Evolutionary conservation across 164 flowering plant species (phyloP).

Genomic region (Tinospora cordifolia): DNA sequence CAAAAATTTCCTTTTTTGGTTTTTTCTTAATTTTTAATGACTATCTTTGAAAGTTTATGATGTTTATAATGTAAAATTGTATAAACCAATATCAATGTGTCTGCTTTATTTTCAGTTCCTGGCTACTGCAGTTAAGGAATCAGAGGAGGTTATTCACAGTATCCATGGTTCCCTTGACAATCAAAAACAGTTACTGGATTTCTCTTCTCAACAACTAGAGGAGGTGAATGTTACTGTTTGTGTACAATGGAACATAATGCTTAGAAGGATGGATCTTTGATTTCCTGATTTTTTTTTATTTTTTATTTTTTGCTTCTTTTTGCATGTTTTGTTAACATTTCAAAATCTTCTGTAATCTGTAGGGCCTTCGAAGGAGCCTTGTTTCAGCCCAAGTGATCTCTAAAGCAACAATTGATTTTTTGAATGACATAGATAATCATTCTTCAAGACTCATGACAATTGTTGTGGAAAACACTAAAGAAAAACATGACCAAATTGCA

Average conservation of each 20-base stretch:
- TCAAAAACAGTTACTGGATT: conserved; percentile 42
- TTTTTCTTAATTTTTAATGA: not conserved
- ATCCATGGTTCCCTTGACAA: conserved; percentile 46
- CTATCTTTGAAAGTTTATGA: not conserved
- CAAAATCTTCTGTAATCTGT: conserved; percentile 5
- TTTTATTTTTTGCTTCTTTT: not conserved
- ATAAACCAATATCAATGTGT: not conserved
- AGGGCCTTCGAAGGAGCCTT: conserved; percentile 57
- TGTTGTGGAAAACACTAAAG: conserved; percentile 43
- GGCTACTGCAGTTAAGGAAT: conserved; percentile 39
- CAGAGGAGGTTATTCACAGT: conserved; percentile 43
- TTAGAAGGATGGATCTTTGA: not conserved
- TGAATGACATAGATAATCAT: conserved; percentile 38
- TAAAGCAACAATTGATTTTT: conserved; percentile 45
- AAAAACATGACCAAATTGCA: conserved; percentile 30
- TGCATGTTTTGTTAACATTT: not conserved
- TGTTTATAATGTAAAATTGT: not conserved
- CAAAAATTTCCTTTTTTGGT: not conserved
- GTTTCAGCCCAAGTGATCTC: conserved; percentile 53
- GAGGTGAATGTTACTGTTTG: conserved; percentile 32
- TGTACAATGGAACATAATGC: not conserved
- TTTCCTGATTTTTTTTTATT: not conserved
- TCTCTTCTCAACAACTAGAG: conserved; percentile 52
- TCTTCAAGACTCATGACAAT: conserved; percentile 38
- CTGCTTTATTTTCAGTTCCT: conserved; percentile 43